Percentiles rank a stretch among this genome's conserved stretches.
Conservation (phyloP, 1,284 basidiomycete genomes). For the Leccinum pallidistipes region DNA sequence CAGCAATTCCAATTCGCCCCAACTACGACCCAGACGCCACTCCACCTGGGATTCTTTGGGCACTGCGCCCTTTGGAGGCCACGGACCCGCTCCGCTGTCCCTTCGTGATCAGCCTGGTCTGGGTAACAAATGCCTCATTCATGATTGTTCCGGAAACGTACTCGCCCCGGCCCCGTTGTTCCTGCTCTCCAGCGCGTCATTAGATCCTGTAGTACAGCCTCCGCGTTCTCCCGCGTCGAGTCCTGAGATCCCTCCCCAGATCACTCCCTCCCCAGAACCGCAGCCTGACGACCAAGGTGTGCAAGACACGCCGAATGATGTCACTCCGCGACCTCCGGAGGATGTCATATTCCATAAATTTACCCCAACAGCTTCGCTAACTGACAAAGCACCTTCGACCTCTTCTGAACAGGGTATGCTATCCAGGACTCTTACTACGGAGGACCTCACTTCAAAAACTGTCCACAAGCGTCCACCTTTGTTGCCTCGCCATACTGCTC, state of each 20-base stretch:
- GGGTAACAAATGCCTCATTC: neutral
- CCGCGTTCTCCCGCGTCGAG: conserved; percentile 2
- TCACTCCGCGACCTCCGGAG: conserved; percentile 17
- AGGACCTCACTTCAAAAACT: neutral
- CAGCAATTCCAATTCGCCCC: conserved; percentile 29
- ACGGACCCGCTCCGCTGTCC: conserved; percentile 9
- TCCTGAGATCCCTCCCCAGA: conserved; percentile 8
- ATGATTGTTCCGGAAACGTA: conserved; percentile 4
- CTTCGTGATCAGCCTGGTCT: conserved; percentile 9
- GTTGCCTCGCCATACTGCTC: conserved; percentile 9
- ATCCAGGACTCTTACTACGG: neutral
- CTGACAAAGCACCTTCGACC: conserved; percentile 1
- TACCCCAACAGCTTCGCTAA: conserved; percentile 4
- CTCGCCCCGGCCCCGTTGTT: conserved; percentile 19
- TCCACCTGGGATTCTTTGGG: conserved; percentile 27
- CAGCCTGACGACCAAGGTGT: conserved; percentile 5
- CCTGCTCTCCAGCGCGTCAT: conserved; percentile 8
- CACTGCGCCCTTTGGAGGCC: conserved; percentile 13
- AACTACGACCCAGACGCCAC: conserved; percentile 20
- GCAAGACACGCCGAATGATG: conserved; percentile 12
- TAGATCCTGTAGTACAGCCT: conserved; percentile 9
- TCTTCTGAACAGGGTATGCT: conserved; percentile 1
- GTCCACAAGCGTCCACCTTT: conserved; percentile 7
- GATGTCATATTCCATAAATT: conserved; percentile 5
- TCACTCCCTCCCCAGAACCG: neutral